Percentiles rank a stretch among this genome's conserved stretches.
Evolutionary conservation across 1,139 yeast genomes (phyloP).

Genomic region (Suhomyces atakaporum): DNA sequence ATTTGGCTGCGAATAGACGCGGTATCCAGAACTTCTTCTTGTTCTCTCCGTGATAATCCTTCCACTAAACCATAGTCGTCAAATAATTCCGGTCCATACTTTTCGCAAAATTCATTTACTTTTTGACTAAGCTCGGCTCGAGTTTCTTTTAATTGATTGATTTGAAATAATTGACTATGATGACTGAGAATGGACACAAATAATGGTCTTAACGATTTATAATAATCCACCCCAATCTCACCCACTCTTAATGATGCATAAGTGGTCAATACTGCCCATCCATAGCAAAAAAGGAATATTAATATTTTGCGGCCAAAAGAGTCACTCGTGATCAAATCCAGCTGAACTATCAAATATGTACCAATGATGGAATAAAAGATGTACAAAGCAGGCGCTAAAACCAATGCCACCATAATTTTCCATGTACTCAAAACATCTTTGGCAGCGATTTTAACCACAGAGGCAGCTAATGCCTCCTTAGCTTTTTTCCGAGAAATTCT

Average conservation of each 20-base stretch:
- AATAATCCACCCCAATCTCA: slow-evolving; percentile 45
- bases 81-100: slow-evolving; percentile 74
- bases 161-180: slow-evolving; percentile 37
- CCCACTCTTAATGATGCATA: slow-evolving; percentile 45
- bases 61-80: slow-evolving; percentile 57
- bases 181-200: slow-evolving; percentile 43
- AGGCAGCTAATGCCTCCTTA: slow-evolving; percentile 76
- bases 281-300: slow-evolving; percentile 36
- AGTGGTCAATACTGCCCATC: slow-evolving; percentile 45
- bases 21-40: slow-evolving; percentile 17
- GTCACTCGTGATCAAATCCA: slow-evolving; percentile 18
- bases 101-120: slow-evolving; percentile 69
- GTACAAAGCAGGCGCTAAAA: slow-evolving; percentile 45
- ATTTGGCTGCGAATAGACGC: slow-evolving; percentile 4
- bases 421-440: slow-evolving; percentile 62
- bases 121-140: slow-evolving; percentile 57
- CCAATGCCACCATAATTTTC: slow-evolving; percentile 49
- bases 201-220: slow-evolving; percentile 41
- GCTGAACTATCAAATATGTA: slow-evolving; percentile 30
- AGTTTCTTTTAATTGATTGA: slow-evolving; percentile 55
- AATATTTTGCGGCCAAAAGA: slow-evolving; percentile 15
- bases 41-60: slow-evolving; percentile 19
- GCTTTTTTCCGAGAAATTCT: slow-evolving; percentile 72
- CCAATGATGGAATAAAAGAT: slow-evolving; percentile 45
- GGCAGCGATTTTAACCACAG: slow-evolving; percentile 87